phyloP scores from a whole-genome alignment of 768 basidiomycete genomes.

The Amanita exitialis region DNA sequence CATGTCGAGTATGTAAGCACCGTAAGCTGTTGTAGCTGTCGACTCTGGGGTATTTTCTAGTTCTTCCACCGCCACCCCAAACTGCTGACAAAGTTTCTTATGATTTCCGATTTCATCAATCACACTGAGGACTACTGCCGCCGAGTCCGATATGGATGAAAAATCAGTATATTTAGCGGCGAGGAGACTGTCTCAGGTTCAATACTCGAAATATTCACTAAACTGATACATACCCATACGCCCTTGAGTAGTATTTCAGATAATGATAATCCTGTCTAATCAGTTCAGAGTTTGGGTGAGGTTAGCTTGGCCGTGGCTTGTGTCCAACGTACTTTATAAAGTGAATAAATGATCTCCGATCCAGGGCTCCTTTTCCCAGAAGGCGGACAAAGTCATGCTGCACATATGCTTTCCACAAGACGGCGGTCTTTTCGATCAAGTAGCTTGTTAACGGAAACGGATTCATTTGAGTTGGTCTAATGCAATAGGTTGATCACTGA shows the following conservation, averaged over 20 bases:
- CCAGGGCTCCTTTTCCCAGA: constrained; percentile 64
- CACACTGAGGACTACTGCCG: constrained; percentile 53
- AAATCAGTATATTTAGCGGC: constrained; percentile 70
- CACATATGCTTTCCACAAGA: constrained; percentile 65
- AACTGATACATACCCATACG: constrained; percentile 42
- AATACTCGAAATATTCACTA: background rate
- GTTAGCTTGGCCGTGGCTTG: too few relatives aligned
- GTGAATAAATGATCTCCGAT: constrained; percentile 58
- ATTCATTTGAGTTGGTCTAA: constrained; percentile 45
- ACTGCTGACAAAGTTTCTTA: constrained; percentile 56
- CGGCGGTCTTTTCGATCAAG: constrained; percentile 47
- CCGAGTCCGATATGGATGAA: constrained; percentile 48
- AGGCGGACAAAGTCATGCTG: constrained; percentile 77
- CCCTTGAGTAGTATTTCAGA: constrained; percentile 75
- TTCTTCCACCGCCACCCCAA: constrained; percentile 54
- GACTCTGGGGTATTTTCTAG: constrained; percentile 57
- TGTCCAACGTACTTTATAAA: constrained; percentile 67
- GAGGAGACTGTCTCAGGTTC: constrained; percentile 40
- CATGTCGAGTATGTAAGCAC: constrained; percentile 74
- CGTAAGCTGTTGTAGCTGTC: constrained; percentile 73
- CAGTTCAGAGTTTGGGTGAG: background rate
- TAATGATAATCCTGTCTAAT: constrained; percentile 74
- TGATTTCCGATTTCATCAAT: constrained; percentile 67
- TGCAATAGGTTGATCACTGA: background rate
- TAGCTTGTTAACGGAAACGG: constrained; percentile 61